Percentiles rank a stretch among this genome's conserved stretches.
phyloP scores from a whole-genome alignment of 345 rosid genomes.

The Eutrema yunnanense region DNA sequence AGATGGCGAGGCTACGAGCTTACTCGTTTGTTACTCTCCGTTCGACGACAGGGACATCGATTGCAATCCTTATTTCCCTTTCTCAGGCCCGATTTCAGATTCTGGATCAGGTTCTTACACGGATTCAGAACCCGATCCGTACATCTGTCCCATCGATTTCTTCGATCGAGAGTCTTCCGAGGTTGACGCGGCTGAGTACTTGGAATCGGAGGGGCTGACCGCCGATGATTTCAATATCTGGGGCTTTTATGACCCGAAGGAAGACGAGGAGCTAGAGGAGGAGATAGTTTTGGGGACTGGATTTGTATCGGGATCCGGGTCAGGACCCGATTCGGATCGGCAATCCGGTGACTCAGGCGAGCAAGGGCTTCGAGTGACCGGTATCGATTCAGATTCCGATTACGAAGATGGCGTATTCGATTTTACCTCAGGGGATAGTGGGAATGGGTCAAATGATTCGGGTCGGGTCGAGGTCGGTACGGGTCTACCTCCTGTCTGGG shows the following conservation, averaged over 20 bases:
- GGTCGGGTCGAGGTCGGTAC: conserved; percentile 29
- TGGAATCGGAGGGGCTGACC: conserved; percentile 9
- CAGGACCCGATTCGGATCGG: conserved; percentile 17
- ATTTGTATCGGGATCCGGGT: neutral
- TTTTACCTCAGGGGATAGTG: conserved; percentile 11
- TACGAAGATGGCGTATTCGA: conserved; percentile 33
- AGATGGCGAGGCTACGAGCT: neutral
- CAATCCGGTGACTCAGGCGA: conserved; percentile 3
- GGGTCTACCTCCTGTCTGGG: conserved; percentile 24
- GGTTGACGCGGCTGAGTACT: conserved; percentile 15
- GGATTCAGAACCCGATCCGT: conserved; percentile 19
- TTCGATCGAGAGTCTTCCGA: conserved; percentile 23
- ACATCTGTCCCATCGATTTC: conserved; percentile 7
- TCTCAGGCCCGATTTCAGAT: conserved; percentile 22
- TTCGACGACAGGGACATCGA: conserved; percentile 4
- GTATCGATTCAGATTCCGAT: conserved; percentile 49
- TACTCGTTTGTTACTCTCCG: conserved; percentile 3
- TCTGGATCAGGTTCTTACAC: conserved; percentile 18
- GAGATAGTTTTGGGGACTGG: conserved; percentile 24
- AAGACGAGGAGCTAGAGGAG: conserved; percentile 6
- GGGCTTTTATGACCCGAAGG: conserved; percentile 26
- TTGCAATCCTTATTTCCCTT: conserved; percentile 32
- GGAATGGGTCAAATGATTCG: conserved; percentile 1
- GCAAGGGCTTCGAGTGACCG: conserved; percentile 41
- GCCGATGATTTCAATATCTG: conserved; percentile 24